Conservation (phyloP, 2,329 filamentous ascomycete genomes). For the Alternaria brassicae region DNA sequence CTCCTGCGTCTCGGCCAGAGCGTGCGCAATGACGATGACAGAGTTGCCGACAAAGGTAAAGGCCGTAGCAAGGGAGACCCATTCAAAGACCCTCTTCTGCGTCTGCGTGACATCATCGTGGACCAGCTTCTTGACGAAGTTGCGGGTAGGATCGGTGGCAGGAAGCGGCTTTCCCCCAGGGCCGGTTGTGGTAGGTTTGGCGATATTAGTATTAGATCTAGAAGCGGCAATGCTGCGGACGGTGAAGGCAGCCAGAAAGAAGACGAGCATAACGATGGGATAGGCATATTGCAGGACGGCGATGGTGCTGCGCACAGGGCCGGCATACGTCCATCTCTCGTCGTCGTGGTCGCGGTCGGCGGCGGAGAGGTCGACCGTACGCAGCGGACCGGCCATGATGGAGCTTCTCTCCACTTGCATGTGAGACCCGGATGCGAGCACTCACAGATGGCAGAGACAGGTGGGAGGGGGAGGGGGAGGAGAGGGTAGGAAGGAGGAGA, state of each 20-base stretch:
- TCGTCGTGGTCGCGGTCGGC: conserved; percentile 16
- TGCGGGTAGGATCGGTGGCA: conserved; percentile 60
- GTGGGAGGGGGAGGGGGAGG: neutral
- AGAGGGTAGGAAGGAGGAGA: conserved; percentile 6
- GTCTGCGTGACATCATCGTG: conserved; percentile 67
- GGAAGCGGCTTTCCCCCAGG: conserved; percentile 89
- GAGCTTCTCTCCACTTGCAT: conserved; percentile 19
- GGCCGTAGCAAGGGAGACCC: conserved; percentile 73
- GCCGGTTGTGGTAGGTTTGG: conserved; percentile 65
- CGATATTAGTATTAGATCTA: conserved; percentile 54
- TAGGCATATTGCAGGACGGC: conserved; percentile 63
- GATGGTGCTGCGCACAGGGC: conserved; percentile 25
- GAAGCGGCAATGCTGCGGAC: conserved; percentile 64
- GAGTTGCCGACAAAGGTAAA: conserved; percentile 79
- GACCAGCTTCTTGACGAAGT: conserved; percentile 55
- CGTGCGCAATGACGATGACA: conserved; percentile 75
- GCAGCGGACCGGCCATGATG: conserved; percentile 30
- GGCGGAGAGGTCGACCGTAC: conserved; percentile 12
- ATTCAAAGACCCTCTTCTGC: conserved; percentile 76
- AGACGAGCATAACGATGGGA: conserved; percentile 68
- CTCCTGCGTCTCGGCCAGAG: conserved; percentile 68
- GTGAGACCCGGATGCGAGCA: conserved; percentile 16
- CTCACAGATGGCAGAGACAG: conserved; percentile 19
- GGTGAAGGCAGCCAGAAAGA: conserved; percentile 70
- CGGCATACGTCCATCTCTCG: conserved; percentile 29